Conservation (phyloP, 305 asterid species). For the Fraxinus sp. region DNA sequence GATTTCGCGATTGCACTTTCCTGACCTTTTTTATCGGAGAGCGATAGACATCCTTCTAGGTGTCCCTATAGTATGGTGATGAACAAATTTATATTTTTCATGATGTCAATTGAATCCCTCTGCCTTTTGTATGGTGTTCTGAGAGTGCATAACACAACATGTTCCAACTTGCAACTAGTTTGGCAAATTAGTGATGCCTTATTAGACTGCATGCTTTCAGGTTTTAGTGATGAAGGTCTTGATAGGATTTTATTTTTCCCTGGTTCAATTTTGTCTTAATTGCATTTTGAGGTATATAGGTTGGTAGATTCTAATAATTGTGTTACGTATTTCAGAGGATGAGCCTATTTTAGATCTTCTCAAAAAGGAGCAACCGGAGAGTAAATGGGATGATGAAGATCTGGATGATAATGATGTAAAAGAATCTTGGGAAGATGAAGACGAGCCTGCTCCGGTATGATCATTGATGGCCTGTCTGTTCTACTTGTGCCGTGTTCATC, state of each 20-base stretch:
- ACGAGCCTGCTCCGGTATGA: conserved; percentile 60
- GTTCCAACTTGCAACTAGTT: not conserved
- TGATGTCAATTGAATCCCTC: not conserved
- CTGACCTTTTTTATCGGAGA: not conserved
- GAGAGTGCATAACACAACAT: not conserved
- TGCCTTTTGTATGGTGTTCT: not conserved
- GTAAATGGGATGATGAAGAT: conserved; percentile 95
- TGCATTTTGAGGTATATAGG: not conserved
- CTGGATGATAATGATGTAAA: conserved; percentile 63
- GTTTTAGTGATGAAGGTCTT: not conserved
- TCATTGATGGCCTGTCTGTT: not conserved
- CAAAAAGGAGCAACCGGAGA: conserved; percentile 47
- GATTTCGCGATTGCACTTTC: too few species aligned
- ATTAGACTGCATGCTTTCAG: not conserved
- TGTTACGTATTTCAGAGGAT: conserved; percentile 56
- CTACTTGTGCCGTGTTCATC: not conserved
- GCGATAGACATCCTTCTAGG: not conserved
- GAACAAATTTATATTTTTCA: not conserved
- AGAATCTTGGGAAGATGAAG: conserved; percentile 99
- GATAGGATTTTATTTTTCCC: not conserved
- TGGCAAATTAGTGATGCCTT: not conserved
- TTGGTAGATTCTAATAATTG: conserved; percentile 15
- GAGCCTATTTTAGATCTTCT: conserved; percentile 57
- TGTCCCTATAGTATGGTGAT: not conserved
- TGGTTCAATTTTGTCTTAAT: not conserved